phyloP scores from a whole-genome alignment of 192 early-diverging fungal genomes.

The Radiomyces spectabilis region DNA sequence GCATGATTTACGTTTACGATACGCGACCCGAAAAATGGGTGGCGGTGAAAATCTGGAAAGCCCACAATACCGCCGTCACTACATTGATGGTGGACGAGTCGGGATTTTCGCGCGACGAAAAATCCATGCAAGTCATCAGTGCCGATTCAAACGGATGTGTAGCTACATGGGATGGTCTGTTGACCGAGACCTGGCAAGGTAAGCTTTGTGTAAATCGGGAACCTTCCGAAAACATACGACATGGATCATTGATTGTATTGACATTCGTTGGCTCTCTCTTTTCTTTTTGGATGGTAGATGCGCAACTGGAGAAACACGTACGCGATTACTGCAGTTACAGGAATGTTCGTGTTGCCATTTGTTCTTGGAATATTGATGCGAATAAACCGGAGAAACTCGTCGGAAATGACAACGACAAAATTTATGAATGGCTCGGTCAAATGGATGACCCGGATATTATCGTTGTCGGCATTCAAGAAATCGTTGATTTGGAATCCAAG shows the following conservation, averaged over 20 bases:
- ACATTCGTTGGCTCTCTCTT: too few species aligned
- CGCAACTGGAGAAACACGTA: constrained; percentile 53
- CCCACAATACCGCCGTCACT: constrained; percentile 43
- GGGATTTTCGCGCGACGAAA: constrained; percentile 29
- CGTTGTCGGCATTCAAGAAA: constrained; percentile 80
- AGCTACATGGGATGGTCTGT: constrained; percentile 70
- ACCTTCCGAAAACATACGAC: too few species aligned
- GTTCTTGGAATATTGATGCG: constrained; percentile 92
- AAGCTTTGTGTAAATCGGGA: too few species aligned
- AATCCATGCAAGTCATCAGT: constrained; percentile 51
- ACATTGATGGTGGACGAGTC: constrained; percentile 51
- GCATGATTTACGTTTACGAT: constrained; percentile 72
- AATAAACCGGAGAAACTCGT: constrained; percentile 78
- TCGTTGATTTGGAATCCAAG: constrained; percentile 78
- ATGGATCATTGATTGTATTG: too few species aligned
- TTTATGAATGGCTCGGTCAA: constrained; percentile 36
- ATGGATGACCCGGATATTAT: constrained; percentile 67
- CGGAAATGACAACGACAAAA: constrained; percentile 36
- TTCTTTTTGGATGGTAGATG: constrained; percentile 24
- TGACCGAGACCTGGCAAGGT: constrained; percentile 62
- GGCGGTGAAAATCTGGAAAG: constrained; percentile 62
- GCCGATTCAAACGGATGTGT: constrained; percentile 57
- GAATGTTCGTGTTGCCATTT: constrained; percentile 66
- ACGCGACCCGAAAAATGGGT: constrained; percentile 41
- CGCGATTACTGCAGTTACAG: constrained; percentile 56